A percentile compares a stretch with the other conserved stretches of the same genome.
These are phyloP conservation scores for Collybiopsis luxurians DNA, from an alignment of 768 basidiomycete species.

Conservation along the genomic window DNA sequence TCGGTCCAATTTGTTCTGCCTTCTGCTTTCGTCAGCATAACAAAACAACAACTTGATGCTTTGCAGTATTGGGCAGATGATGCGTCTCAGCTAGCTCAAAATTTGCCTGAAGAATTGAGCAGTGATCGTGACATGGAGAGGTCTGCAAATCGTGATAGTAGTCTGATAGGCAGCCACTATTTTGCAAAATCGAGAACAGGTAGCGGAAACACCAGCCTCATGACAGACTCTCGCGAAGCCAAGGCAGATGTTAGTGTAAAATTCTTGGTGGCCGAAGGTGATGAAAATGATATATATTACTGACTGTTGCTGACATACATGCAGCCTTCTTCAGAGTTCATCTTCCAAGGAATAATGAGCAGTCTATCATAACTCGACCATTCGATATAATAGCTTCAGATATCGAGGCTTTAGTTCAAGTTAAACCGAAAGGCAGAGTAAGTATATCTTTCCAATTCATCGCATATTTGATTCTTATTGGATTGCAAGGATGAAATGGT, in stretches of 20 bases:
- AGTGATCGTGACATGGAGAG: conserved; percentile 24
- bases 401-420: conserved; percentile 58
- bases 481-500: conserved; percentile 65
- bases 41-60: conserved; percentile 68
- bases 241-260: conserved; percentile 9
- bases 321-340: conserved; percentile 38
- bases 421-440: conserved; percentile 73
- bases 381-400: conserved; percentile 63
- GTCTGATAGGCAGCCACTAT: conserved; percentile 78
- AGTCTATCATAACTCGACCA: conserved; percentile 29
- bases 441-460: conserved; percentile 6
- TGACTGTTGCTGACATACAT: background rate
- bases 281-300: background rate
- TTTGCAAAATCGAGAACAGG: conserved; percentile 54
- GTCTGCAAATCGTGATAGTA: conserved; percentile 49
- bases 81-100: conserved; percentile 66
- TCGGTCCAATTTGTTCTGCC: conserved; percentile 50
- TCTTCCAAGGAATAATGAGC: conserved; percentile 43
- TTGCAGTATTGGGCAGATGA: conserved; percentile 92
- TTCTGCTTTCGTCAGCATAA: conserved; percentile 55
- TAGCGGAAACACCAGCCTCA: conserved; percentile 39
- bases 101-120: conserved; percentile 24
- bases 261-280: conserved; percentile 38
- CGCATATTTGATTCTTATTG: conserved; percentile 9
- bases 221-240: conserved; percentile 20